Percentiles rank a stretch among this genome's conserved stretches.
Conservation (phyloP, 129 eudicot genomes). For the Saposhnikovia divaricata region DNA sequence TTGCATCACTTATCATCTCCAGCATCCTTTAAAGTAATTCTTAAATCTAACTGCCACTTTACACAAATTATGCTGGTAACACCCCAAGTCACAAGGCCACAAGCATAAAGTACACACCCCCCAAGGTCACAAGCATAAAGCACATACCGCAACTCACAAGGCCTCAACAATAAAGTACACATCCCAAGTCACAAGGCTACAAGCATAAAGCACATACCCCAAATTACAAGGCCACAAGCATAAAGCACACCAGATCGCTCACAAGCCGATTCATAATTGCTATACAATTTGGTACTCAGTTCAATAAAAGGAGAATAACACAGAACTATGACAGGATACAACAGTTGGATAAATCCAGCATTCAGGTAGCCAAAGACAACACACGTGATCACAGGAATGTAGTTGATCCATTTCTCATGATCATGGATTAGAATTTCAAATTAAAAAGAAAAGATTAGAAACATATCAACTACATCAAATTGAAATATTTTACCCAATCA, state of each 20-base stretch:
- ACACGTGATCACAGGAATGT: background rate
- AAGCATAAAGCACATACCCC: too few relatives aligned
- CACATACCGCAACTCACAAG: background rate
- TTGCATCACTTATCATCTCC: background rate
- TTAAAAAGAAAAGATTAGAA: too few relatives aligned
- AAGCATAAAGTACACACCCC: background rate
- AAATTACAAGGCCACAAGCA: background rate
- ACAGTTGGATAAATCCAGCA: background rate
- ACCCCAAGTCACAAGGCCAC: background rate
- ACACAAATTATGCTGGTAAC: background rate
- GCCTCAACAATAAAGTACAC: background rate
- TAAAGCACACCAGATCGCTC: background rate
- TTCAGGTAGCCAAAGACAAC: background rate
- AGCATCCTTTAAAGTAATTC: background rate
- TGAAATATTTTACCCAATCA: too few relatives aligned
- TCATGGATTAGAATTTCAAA: background rate
- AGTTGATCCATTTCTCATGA: background rate
- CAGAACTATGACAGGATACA: background rate
- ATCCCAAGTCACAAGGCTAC: background rate
- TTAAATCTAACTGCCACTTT: background rate
- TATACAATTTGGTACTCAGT: background rate
- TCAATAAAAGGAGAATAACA: background rate
- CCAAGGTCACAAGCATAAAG: background rate
- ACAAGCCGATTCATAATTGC: background rate
- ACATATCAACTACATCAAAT: background rate